A percentile compares a stretch with the other conserved stretches of the same genome.
These are phyloP conservation scores for Apiospora malaysiana DNA, from an alignment of 2,329 filamentous ascomycete species.

Conservation along the genomic window DNA sequence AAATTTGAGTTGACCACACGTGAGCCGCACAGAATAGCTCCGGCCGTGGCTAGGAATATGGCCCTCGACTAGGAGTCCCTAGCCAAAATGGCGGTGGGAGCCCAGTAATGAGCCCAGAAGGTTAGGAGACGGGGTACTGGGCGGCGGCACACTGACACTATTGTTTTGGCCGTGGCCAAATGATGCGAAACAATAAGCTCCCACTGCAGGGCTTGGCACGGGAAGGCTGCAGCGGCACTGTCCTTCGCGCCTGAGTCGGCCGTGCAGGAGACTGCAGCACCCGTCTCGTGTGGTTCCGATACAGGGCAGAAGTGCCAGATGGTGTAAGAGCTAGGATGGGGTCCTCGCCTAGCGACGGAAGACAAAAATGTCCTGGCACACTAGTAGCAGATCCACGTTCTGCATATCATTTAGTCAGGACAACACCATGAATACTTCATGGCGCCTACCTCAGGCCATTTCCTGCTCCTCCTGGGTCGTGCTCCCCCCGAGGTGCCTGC, in stretches of 20 bases:
- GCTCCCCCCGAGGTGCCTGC: slow-evolving; percentile 47
- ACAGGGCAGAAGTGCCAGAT: neutral
- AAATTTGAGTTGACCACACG: neutral
- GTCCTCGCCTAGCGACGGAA: slow-evolving; percentile 16
- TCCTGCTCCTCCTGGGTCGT: slow-evolving; percentile 31
- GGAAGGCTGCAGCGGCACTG: slow-evolving; percentile 13
- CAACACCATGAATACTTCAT: neutral
- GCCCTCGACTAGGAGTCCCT: neutral
- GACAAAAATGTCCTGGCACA: slow-evolving; percentile 1
- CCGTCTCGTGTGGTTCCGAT: neutral
- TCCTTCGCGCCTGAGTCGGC: neutral
- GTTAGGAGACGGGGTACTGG: neutral
- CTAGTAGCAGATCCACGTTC: neutral
- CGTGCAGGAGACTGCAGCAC: neutral
- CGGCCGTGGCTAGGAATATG: neutral
- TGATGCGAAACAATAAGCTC: slow-evolving; percentile 16
- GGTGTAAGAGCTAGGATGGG: slow-evolving; percentile 5
- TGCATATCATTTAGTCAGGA: slow-evolving; percentile 17
- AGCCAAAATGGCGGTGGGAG: neutral
- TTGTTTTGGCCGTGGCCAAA: neutral
- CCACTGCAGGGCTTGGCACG: slow-evolving; percentile 12
- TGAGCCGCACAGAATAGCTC: neutral
- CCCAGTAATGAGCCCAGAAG: neutral
- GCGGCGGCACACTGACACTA: neutral
- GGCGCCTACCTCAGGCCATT: slow-evolving; percentile 25